Percentiles rank a stretch among this genome's conserved stretches.
Conservation (phyloP, 495 filamentous ascomycete genomes). For the Daldinia grandis region DNA sequence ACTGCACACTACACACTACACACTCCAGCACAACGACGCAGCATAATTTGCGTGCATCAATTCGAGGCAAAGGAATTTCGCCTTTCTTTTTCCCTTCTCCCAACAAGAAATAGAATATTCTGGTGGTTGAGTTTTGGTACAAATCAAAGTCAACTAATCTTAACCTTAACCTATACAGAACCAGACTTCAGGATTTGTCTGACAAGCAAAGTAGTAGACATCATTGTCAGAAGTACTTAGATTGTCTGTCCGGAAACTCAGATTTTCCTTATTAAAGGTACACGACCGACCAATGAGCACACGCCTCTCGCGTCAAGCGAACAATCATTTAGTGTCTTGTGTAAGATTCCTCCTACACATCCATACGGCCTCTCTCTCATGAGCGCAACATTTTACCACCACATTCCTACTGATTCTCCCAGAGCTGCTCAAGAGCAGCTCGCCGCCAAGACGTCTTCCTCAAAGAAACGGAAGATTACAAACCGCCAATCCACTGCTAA, state of each 20-base stretch:
- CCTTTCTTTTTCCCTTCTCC: neutral
- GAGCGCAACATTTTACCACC: slow-evolving; percentile 9
- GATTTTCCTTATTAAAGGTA: slow-evolving; percentile 24
- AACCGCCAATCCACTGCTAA: slow-evolving; percentile 57
- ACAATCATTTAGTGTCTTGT: slow-evolving; percentile 11
- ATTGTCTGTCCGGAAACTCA: slow-evolving; percentile 6
- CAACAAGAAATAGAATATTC: slow-evolving; percentile 3
- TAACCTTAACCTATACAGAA: neutral
- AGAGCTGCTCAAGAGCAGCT: slow-evolving; percentile 72
- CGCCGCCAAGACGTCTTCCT: slow-evolving; percentile 85
- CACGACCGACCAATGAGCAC: slow-evolving; percentile 12
- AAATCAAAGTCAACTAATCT: neutral
- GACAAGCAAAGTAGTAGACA: neutral
- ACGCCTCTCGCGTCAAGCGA: slow-evolving; percentile 8
- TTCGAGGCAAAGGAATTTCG: neutral
- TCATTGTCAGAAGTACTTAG: neutral
- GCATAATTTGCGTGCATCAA: slow-evolving; percentile 15
- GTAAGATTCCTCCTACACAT: slow-evolving; percentile 22
- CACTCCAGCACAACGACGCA: slow-evolving; percentile 9
- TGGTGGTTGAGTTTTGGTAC: neutral
- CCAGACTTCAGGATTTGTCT: neutral
- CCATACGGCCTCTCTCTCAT: slow-evolving; percentile 19
- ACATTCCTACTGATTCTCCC: slow-evolving; percentile 35
- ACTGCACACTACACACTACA: neutral
- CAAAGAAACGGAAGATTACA: slow-evolving; percentile 87